Evolutionary conservation across 768 basidiomycete species (phyloP), one percentile per base, ranked within the genome.

Genomic region (Hypsizygus marmoreus): DNA sequence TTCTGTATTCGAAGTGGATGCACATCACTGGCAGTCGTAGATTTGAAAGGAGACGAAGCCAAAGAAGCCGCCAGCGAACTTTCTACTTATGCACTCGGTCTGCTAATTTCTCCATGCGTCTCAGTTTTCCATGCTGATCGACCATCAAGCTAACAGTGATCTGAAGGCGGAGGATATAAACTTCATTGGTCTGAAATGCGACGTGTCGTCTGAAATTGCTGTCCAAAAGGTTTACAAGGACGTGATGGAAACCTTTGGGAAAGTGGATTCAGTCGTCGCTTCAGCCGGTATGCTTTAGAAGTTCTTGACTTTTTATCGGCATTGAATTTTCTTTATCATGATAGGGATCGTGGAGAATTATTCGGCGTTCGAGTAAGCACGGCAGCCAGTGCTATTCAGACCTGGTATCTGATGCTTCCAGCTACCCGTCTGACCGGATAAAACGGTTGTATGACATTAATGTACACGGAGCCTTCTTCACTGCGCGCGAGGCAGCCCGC

Each of bases 401-500:
- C 25, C 30, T 26, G 17, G 50, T 16, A 35, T n/a, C n/a, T n/a
- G 22, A 40, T 16, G 42, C 62, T 30, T 24, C 25, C 45, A 90
- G 88, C 35, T 93, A 97, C 70, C 95, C 95, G 2, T 80, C 84
- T 41, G 87, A 92, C 51, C 85, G 88, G 40, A 82, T 92, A 57
- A 86, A 85, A 64, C 80, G 82, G 44, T 71, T 98, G 44, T 90
- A 87, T 62, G 91, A 93, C 58, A 82, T 97, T 73, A 97, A 97
- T 60, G 89, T 97, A 32, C 91, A 97, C 63, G 95, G 94, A 44
- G 82, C 84, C 11, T 95, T 91, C 72, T 95, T 87, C 71, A 95
- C 93, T n/a, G 95, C 95, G 8, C 85, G 95, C 20, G 94, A 97
- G 67, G 95, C 90, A 2, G 95, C 94, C 35, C 85, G 86, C 54